Evolutionary conservation across 805 yeast species (phyloP), one percentile per base, ranked within the genome.

Genomic region (Ogataea pignaliae): DNA sequence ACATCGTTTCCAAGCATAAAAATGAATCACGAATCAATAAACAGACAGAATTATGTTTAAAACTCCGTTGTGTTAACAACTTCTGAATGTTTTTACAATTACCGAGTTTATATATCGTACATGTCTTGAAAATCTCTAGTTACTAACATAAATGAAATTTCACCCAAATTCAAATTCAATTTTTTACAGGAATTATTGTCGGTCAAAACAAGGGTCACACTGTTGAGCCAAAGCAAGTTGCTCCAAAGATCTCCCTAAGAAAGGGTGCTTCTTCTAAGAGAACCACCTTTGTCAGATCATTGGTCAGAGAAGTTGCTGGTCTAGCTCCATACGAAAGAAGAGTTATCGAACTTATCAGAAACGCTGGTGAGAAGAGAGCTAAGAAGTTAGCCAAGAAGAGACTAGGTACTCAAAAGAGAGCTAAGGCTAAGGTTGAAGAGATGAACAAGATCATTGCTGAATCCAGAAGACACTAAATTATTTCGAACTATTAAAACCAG

Each of bases 331-430:
- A 93, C 77, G 99, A 93, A 82, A 90, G 97, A 83, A 90, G 99
- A 81, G 84, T 93, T 73, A 86, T 95, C 69, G 99, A 93, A 81
- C 83, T 93, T 79, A 83, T 93, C 85, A 93, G 99, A 85, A 93
- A 95, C 81, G 90, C 97, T 73, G 96, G 97, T 84, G 99, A 93
- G 81, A 93, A 93, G 95, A 93, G 98, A 83, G 99, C 99, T 64
- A 88, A 93, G 88, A 93, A 93, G 89, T 89, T 93, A 71, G 97
- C 98, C 62, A 93, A 93, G 93, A 93, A 88, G 96, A 91, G 93
- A 88, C 88, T 93, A 71, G 99, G 99, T 79, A 88, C 99, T 67
- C 95, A 91, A 85, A 84, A 83, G 81, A 95, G 99, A 83, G 97
- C 98, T 68, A 88, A 88, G 87, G 93, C 88, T 74, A 93, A 93